Evolutionary conservation across 202 grass and related monocot species (phyloP).

Genomic region (Saccharum hybrid): DNA sequence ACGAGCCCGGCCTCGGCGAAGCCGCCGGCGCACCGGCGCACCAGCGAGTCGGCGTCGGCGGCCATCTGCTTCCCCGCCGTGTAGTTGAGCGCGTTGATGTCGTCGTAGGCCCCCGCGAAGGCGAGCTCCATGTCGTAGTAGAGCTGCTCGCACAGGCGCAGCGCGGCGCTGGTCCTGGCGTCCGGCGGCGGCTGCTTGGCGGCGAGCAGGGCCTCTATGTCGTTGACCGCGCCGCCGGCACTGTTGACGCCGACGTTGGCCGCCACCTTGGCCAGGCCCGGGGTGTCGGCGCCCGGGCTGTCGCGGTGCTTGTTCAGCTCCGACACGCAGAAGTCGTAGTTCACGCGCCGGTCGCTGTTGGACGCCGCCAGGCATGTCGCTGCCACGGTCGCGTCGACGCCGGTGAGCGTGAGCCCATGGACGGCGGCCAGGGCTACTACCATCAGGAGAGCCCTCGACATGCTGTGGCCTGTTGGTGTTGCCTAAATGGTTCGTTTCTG

Average conservation of each 20-base stretch:
- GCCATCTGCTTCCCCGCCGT: conserved; percentile 21
- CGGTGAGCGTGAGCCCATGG: background rate
- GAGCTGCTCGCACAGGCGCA: conserved; percentile 13
- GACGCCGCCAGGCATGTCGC: conserved; percentile 22
- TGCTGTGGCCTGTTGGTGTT: background rate
- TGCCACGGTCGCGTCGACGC: background rate
- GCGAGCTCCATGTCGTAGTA: conserved; percentile 32
- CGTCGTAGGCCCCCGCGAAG: conserved; percentile 27
- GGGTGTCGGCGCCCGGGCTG: background rate
- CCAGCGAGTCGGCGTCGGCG: conserved; percentile 17
- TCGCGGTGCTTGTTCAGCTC: conserved; percentile 5
- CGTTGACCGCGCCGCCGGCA: background rate
- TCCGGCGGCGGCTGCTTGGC: background rate
- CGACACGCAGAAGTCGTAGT: conserved; percentile 33
- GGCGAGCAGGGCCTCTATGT: background rate
- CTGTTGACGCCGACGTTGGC: background rate
- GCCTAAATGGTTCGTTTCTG: background rate
- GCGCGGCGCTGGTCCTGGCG: background rate
- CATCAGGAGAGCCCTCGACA: conserved; percentile 10
- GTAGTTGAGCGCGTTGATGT: conserved; percentile 13
- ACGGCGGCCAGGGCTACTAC: background rate
- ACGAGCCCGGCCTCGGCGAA: background rate
- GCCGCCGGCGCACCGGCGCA: conserved; percentile 1
- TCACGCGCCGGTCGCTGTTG: background rate
- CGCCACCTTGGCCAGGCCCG: conserved; percentile 28